Evolutionary conservation across 2,329 filamentous ascomycete species (phyloP).

Genomic region (Trichophyton simii): DNA sequence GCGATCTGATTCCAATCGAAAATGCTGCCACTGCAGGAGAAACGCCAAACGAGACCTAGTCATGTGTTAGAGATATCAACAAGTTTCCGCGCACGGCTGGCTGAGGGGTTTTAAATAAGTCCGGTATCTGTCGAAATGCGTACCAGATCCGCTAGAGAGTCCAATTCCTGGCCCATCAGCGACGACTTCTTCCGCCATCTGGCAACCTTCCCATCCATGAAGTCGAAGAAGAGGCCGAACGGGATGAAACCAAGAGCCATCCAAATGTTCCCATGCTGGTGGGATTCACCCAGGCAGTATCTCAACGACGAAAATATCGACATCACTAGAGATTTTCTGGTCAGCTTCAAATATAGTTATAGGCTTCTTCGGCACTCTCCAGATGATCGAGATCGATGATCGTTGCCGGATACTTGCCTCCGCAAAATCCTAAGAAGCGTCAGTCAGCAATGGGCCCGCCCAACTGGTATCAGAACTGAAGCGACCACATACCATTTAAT

Average conservation of each 20-base stretch:
- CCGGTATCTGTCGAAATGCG: conserved; percentile 17
- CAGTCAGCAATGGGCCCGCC: conserved; percentile 3
- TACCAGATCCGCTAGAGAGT: conserved; percentile 91
- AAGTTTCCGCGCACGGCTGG: neutral
- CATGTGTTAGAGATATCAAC: conserved; percentile 3
- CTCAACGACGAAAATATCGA: conserved; percentile 90
- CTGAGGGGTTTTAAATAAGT: neutral
- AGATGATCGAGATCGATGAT: neutral
- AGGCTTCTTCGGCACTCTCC: neutral
- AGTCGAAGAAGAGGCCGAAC: conserved; percentile 91
- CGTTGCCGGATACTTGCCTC: conserved; percentile 27
- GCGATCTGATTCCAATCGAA: conserved; percentile 73
- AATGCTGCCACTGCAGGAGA: conserved; percentile 80
- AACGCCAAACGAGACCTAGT: conserved; percentile 85
- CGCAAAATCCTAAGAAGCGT: conserved; percentile 32
- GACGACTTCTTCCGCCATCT: conserved; percentile 94
- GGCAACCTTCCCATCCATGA: conserved; percentile 93
- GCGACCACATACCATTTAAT: conserved; percentile 32
- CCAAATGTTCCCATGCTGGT: conserved; percentile 59
- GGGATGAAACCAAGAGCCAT: conserved; percentile 76
- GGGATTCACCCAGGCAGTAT: conserved; percentile 67
- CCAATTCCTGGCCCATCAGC: conserved; percentile 94
- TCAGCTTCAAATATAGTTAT: conserved; percentile 3
- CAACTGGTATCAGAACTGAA: neutral
- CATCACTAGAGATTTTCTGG: conserved; percentile 47